These are phyloP conservation scores for Pogostemon cablin DNA, from an alignment of 257 asterid genomes.

Conservation along the genomic window DNA sequence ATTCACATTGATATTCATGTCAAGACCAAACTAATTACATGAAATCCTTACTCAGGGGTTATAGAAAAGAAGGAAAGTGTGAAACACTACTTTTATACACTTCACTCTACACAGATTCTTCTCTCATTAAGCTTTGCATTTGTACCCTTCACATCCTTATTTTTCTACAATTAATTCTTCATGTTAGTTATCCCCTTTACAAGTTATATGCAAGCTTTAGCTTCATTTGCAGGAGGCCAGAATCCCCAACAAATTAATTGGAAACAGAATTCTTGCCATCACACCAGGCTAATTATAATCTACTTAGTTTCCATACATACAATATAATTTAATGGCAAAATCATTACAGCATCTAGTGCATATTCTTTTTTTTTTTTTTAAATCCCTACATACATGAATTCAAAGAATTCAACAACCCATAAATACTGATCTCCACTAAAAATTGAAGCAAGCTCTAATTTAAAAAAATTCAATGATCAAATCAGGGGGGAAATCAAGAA, in stretches of 20 bases:
- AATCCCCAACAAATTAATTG: slow-evolving; percentile 16
- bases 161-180: neutral
- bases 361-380: no score
- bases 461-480: slow-evolving; percentile 28
- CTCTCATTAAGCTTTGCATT: slow-evolving; percentile 12
- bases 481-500: slow-evolving; percentile 27
- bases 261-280: neutral
- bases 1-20: slow-evolving; percentile 13
- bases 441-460: neutral
- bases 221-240: neutral
- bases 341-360: neutral
- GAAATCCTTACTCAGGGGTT: neutral
- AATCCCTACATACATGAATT: slow-evolving; percentile 2
- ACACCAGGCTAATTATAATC: slow-evolving; percentile 19
- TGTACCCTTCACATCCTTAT: slow-evolving; percentile 11
- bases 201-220: neutral
- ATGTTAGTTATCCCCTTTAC: neutral
- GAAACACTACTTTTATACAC: neutral
- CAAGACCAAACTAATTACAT: neutral
- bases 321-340: neutral
- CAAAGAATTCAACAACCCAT: neutral
- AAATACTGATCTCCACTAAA: slow-evolving; percentile 25
- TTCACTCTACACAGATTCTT: neutral
- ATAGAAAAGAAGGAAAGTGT: slow-evolving; percentile 7
- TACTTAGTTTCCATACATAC: slow-evolving; percentile 4